Evolutionary conservation across 129 eudicot species (phyloP), one percentile per base, ranked within the genome.

Genomic region (Scalesia atractyloides): DNA sequence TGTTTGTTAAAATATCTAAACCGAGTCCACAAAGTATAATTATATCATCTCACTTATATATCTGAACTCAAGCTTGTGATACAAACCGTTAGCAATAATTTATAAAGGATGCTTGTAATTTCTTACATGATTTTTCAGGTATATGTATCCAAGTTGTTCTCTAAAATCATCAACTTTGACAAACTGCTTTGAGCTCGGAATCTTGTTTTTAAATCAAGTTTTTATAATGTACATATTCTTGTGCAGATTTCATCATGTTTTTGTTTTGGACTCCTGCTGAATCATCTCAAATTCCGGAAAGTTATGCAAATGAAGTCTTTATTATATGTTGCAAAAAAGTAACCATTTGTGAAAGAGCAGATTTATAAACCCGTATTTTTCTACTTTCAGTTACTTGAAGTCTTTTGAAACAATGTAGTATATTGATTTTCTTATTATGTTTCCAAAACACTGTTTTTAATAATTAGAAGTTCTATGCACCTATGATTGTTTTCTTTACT

Each of bases 211-310:
- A 86, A 86, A 83, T 77, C 67, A 74, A 60, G 47, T 70, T 78
- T 90, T 83, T 88, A 78, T 64, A 62, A 72, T 81, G 44, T 75
- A 84, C 77, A 72, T 71, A 83, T 85, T 88, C 85, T 84, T 83
- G 94, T 95, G 99, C 99, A 95, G 99, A 95, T 95, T 79, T 51
- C 89, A 83, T 82, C 90, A 79, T 82, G 87, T 90, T 94, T 95
- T 88, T 73, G 86, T 88, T 90, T 91, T 94, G 87, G 98, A 83
- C 87, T 77, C 82, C 76, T 68, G 97, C 85, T 88, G 99, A 88
- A 81, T 90, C 91, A 84, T 89, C 92, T 83, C 91, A 87, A 86
- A 92, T 91, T 80, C 88, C 84, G 68, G 86, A 72, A 81, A 76
- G 72, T 81, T 76, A 69, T 82, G 84, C 95, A 87, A 88, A 85